Percentiles rank a stretch among this genome's conserved stretches.
Conservation (phyloP, 306 rosid genomes). For the Cucurbita moschata region DNA sequence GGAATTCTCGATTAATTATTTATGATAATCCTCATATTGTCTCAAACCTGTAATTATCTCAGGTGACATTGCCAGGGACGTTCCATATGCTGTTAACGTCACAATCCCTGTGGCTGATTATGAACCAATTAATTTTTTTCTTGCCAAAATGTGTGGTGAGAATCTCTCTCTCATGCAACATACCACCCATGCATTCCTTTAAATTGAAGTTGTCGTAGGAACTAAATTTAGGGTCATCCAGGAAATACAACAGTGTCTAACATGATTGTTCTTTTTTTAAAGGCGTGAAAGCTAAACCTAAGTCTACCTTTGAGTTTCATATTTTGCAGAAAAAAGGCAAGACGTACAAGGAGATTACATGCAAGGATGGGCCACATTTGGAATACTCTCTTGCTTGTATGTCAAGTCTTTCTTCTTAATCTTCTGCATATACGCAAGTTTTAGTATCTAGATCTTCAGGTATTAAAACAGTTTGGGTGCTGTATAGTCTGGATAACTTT, state of each 20-base stretch:
- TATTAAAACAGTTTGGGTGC: not conserved
- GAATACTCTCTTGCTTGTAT: constrained; percentile 87
- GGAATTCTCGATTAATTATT: constrained; percentile 4
- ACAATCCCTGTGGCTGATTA: constrained; percentile 70
- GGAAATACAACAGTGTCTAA: not conserved
- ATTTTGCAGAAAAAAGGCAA: constrained; percentile 57
- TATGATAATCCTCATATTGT: constrained; percentile 1
- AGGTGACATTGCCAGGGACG: constrained; percentile 48
- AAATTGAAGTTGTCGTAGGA: not conserved
- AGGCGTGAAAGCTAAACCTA: not conserved
- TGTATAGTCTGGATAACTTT: not conserved
- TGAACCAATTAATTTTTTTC: constrained; percentile 63
- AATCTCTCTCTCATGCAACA: not conserved
- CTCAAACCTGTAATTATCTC: constrained; percentile 17
- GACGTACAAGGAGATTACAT: constrained; percentile 32
- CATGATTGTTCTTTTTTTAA: not conserved
- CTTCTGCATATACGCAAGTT: not conserved
- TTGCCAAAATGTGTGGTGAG: constrained; percentile 81
- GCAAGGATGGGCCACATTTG: constrained; percentile 83
- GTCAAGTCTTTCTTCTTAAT: constrained; percentile 8
- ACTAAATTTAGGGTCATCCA: not conserved
- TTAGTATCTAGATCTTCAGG: not conserved
- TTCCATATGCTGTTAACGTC: constrained; percentile 60
- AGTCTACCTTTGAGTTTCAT: not conserved
- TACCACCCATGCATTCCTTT: not conserved